Conservation (phyloP, 148 eudicot species). For the Rhododendron williamsianum region DNA sequence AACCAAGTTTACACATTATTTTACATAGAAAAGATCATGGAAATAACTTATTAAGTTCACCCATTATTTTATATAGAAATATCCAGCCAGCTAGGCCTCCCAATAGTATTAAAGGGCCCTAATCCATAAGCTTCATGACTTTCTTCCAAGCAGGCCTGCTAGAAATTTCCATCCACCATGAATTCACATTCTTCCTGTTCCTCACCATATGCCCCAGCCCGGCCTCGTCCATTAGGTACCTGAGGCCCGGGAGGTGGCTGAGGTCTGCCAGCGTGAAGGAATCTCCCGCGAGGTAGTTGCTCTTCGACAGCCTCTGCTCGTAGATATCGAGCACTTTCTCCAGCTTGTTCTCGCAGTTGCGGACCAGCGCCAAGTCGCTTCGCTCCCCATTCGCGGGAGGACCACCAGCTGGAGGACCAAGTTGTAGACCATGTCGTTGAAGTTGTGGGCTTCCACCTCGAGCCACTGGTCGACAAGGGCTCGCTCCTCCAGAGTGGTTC, state of each 20-base stretch:
- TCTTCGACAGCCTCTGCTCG: constrained; percentile 45
- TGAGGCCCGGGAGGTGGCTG: constrained; percentile 53
- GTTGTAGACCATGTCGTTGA: constrained; percentile 45
- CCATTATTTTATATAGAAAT: too few species aligned
- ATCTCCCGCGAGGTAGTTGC: constrained; percentile 47
- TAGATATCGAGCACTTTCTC: constrained; percentile 57
- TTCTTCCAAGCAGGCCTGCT: constrained; percentile 70
- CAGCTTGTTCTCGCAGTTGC: constrained; percentile 35
- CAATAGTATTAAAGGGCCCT: neutral
- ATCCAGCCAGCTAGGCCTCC: neutral
- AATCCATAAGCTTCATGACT: constrained; percentile 35
- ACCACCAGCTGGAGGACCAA: constrained; percentile 50
- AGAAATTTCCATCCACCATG: constrained; percentile 68
- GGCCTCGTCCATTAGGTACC: constrained; percentile 45
- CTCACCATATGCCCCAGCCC: constrained; percentile 38
- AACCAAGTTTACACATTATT: neutral
- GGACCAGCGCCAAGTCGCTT: constrained; percentile 36
- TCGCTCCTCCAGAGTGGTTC: constrained; percentile 49
- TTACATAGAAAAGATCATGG: too few species aligned
- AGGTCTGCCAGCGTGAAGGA: constrained; percentile 56
- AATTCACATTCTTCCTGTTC: constrained; percentile 35
- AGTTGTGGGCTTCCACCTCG: constrained; percentile 65
- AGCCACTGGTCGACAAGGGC: constrained; percentile 75
- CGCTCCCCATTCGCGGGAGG: constrained; percentile 47
- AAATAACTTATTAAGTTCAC: neutral